Percentiles rank a stretch among this genome's conserved stretches.
These are phyloP conservation scores for Zhuliangozyma blackwelliae DNA, from an alignment of 1,139 yeast genomes.

Conservation along the genomic window DNA sequence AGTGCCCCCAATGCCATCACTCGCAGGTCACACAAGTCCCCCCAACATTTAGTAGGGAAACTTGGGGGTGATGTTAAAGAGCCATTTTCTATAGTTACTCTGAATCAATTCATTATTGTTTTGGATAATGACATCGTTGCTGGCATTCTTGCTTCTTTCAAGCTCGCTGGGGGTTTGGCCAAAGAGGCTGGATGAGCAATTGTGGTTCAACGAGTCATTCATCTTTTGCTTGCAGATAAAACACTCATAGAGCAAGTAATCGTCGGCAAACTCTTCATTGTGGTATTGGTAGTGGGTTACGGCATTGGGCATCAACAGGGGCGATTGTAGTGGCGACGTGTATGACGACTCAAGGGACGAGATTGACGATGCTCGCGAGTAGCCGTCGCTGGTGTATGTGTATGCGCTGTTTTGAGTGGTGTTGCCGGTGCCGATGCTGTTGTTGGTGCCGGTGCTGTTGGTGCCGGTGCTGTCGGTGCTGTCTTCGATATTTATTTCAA, in stretches of 20 bases:
- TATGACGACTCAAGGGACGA: slow-evolving; percentile 1
- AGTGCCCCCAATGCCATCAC: too few species aligned
- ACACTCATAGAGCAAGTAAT: slow-evolving; percentile 11
- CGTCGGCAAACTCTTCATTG: not conserved
- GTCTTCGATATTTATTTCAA: slow-evolving; percentile 7
- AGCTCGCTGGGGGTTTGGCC: not conserved
- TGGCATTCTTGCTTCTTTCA: not conserved
- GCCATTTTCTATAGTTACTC: slow-evolving; percentile 27
- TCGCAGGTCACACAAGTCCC: too few species aligned
- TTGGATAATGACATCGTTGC: slow-evolving; percentile 8
- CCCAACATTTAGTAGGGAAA: slow-evolving; percentile 4
- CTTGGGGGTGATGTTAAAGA: slow-evolving; percentile 16
- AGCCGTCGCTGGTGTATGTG: too few species aligned
- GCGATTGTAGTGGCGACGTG: slow-evolving; percentile 3
- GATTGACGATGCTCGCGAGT: slow-evolving; percentile 2
- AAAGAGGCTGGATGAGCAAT: slow-evolving; percentile 5
- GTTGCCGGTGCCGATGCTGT: too few species aligned
- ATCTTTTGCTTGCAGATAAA: slow-evolving; percentile 12
- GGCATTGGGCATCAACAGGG: slow-evolving; percentile 1
- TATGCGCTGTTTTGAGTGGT: too few species aligned
- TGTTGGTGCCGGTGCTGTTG: not conserved
- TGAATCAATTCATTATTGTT: slow-evolving; percentile 18
- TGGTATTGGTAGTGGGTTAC: not conserved
- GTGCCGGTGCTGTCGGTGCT: not conserved
- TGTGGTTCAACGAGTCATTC: slow-evolving; percentile 4